These are phyloP conservation scores for Coemansia sp. DNA, from an alignment of 192 early-diverging fungal genomes.

Conservation along the genomic window DNA sequence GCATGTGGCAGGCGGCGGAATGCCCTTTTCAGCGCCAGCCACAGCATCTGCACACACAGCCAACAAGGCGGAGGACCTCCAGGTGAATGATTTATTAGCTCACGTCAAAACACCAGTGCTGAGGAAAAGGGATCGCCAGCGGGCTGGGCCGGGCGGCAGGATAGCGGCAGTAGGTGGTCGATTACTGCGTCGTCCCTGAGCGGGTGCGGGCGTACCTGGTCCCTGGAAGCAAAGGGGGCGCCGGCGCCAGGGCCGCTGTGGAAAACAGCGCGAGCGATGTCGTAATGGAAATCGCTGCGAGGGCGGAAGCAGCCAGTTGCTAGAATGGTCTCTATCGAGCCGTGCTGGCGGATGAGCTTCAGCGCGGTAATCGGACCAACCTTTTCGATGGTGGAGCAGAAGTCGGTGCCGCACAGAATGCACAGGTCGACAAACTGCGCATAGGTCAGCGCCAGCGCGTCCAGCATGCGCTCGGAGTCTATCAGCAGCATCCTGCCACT, in stretches of 20 bases:
- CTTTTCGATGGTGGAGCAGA: conserved; percentile 62
- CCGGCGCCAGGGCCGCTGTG: neutral
- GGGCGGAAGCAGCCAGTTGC: conserved; percentile 28
- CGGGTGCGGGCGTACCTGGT: conserved; percentile 12
- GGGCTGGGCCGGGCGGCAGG: neutral
- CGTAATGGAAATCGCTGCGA: conserved; percentile 41
- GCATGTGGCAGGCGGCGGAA: too few species aligned
- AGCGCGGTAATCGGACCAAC: conserved; percentile 67
- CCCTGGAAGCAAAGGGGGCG: conserved; percentile 19
- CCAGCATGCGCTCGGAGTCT: conserved; percentile 51
- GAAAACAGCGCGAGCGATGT: conserved; percentile 47
- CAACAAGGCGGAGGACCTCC: too few species aligned
- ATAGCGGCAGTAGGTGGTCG: conserved; percentile 24
- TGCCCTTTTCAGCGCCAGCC: too few species aligned
- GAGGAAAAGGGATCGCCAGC: conserved; percentile 33
- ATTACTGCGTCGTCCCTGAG: conserved; percentile 4
- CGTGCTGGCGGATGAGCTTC: conserved; percentile 58
- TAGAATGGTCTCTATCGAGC: conserved; percentile 65
- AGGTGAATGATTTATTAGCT: neutral
- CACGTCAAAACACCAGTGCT: conserved; percentile 7
- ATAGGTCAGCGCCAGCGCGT: conserved; percentile 55
- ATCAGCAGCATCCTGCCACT: conserved; percentile 46
- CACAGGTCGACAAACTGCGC: conserved; percentile 68
- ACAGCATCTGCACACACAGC: too few species aligned
- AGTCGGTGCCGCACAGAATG: conserved; percentile 79